Evolutionary conservation across 2,329 filamentous ascomycete species (phyloP).

Genomic region (Exophiala bonariae): DNA sequence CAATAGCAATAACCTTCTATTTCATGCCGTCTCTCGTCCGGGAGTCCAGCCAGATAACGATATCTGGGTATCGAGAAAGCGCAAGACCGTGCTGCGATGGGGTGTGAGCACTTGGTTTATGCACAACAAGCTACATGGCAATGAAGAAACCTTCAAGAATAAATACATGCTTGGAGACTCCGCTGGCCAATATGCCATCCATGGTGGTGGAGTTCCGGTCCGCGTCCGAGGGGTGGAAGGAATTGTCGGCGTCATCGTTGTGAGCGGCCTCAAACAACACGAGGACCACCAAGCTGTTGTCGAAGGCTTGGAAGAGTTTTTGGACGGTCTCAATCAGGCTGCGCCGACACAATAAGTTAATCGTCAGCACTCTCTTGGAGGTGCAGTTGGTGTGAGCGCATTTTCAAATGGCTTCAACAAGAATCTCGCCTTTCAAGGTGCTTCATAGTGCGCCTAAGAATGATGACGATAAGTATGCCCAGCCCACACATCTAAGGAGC

Average conservation of each 20-base stretch:
- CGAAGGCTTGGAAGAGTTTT: constrained; percentile 62
- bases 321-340: constrained; percentile 26
- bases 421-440: too few relatives aligned
- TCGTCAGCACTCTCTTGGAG: too few relatives aligned
- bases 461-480: too few relatives aligned
- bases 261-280: constrained; percentile 73
- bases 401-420: too few relatives aligned
- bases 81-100: constrained; percentile 70
- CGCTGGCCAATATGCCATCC: constrained; percentile 68
- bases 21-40: constrained; percentile 66
- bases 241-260: constrained; percentile 67
- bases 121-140: constrained; percentile 64
- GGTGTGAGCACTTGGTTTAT: constrained; percentile 71
- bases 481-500: too few relatives aligned
- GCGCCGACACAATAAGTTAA: too few relatives aligned
- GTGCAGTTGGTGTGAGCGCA: too few relatives aligned
- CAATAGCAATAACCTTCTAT: constrained; percentile 59
- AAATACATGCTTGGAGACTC: constrained; percentile 63
- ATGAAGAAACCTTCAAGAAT: constrained; percentile 64
- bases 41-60: constrained; percentile 73
- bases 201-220: constrained; percentile 75
- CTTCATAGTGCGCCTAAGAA: too few relatives aligned
- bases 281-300: constrained; percentile 77
- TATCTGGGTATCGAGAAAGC: constrained; percentile 69
- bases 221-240: constrained; percentile 73